Evolutionary conservation across 371 early-diverging fungal genomes (phyloP), one percentile per base, ranked within the genome.

Genomic region (Capillidium rhysosporum): DNA sequence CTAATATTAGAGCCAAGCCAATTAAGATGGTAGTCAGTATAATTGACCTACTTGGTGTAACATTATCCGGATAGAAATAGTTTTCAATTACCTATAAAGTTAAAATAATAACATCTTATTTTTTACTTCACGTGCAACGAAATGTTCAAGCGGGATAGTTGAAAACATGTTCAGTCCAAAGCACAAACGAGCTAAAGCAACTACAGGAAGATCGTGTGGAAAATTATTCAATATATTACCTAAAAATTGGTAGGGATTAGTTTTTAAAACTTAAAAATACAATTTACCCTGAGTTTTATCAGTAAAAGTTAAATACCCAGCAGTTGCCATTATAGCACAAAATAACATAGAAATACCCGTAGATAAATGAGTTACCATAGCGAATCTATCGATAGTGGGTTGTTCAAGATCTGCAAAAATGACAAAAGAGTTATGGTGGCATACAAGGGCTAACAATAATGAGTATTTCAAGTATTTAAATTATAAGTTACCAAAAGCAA

Each of bases 131-230:
- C 86, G 72, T 52, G 82, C 81, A 38, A 86, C 86, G 64, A 83
- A 80, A 1, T 75, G 68, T 49, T 84, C 85, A 55, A 84, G 62
- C 0, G 82, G 85, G 26, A 82, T 66, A 7, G 86, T 86, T 0
- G 84, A 79, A 52, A 84, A 82, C 85, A 86, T 83, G 63, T 83
- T 82, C 39, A 86, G 67, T 7, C 84, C 87, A 61, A 86, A 84
- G 38, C 80, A 76, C 49, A 84, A 69, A 3, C 86, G 73, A 5
- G 85, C 84, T 46, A 85, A 68, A 59, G 84, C 85, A 61, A 84
- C 84, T 20, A 83, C 61, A 21, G 73, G 52, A 56, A 77, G 74
- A 58, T 81, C 75, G 14, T 71, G 69, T 1, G 84, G 76, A 52
- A 86, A 85, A 62, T 83, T 84, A 63, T 84, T 85, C 29, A 86